Evolutionary conservation across 805 yeast genomes (phyloP).

Genomic region (Lachancea sp.): DNA sequence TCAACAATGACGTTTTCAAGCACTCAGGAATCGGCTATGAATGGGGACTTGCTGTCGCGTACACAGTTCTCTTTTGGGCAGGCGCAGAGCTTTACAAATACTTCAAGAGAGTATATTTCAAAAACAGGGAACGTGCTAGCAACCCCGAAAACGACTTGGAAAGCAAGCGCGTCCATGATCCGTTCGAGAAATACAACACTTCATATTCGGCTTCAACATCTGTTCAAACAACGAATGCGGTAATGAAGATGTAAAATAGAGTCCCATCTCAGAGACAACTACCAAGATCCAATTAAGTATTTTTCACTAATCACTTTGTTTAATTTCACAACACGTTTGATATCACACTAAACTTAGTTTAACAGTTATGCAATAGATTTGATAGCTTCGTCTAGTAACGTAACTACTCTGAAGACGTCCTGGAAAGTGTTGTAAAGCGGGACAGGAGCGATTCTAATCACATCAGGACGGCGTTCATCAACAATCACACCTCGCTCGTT

Average conservation of each 20-base stretch:
- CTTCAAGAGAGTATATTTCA: conserved; percentile 50
- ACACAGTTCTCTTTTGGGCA: conserved; percentile 48
- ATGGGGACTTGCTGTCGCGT: conserved; percentile 70
- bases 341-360: neutral
- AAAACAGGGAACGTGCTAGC: conserved; percentile 37
- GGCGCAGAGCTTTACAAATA: conserved; percentile 66
- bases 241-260: neutral
- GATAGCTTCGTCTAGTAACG: conserved; percentile 39
- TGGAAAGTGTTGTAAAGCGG: conserved; percentile 75
- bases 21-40: conserved; percentile 69
- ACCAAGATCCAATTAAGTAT: neutral
- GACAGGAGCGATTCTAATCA: conserved; percentile 81
- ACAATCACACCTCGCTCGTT: conserved; percentile 58
- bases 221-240: conserved; percentile 14
- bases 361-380: conserved; percentile 4
- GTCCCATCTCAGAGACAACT: neutral
- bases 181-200: conserved; percentile 53
- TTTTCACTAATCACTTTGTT: no score
- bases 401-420: conserved; percentile 49
- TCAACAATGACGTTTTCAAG: conserved; percentile 66
- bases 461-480: conserved; percentile 87
- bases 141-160: conserved; percentile 63
- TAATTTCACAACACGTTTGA: no score
- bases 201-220: conserved; percentile 52
- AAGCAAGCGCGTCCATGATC: conserved; percentile 39